Conservation (phyloP, 2,329 filamentous ascomycete genomes). For the Dactylellina cionopaga region DNA sequence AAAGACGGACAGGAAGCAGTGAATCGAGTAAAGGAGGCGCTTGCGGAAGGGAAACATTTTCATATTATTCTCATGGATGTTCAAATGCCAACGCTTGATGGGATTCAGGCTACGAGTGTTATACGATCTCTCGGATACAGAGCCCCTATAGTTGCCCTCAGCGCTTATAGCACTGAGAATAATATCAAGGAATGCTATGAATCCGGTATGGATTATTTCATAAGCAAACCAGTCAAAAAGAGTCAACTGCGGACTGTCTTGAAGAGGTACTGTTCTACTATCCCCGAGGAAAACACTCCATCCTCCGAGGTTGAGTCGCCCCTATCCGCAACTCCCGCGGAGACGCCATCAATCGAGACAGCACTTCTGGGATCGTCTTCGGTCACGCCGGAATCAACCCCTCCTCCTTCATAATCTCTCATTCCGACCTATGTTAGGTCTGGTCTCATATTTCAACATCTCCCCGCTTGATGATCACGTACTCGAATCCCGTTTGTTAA, state of each 20-base stretch:
- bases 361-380: conserved; percentile 14
- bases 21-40: conserved; percentile 82
- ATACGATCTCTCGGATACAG: conserved; percentile 88
- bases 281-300: conserved; percentile 53
- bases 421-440: not conserved
- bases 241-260: conserved; percentile 55
- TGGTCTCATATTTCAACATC: too few relatives aligned
- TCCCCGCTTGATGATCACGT: too few relatives aligned
- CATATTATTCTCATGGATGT: conserved; percentile 97
- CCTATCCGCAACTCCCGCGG: conserved; percentile 19
- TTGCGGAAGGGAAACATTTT: conserved; percentile 77
- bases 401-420: not conserved
- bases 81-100: conserved; percentile 92
- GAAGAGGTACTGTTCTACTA: conserved; percentile 55
- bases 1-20: conserved; percentile 88
- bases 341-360: conserved; percentile 43
- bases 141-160: conserved; percentile 88
- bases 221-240: conserved; percentile 68
- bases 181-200: conserved; percentile 88
- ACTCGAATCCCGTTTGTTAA: too few relatives aligned
- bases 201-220: conserved; percentile 90
- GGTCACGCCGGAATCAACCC: conserved; percentile 1
- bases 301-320: conserved; percentile 48
- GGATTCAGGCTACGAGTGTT: conserved; percentile 82
- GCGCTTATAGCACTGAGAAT: conserved; percentile 88